These are phyloP conservation scores for Colletotrichum shisoi DNA, from an alignment of 2,329 filamentous ascomycete species.

Conservation along the genomic window DNA sequence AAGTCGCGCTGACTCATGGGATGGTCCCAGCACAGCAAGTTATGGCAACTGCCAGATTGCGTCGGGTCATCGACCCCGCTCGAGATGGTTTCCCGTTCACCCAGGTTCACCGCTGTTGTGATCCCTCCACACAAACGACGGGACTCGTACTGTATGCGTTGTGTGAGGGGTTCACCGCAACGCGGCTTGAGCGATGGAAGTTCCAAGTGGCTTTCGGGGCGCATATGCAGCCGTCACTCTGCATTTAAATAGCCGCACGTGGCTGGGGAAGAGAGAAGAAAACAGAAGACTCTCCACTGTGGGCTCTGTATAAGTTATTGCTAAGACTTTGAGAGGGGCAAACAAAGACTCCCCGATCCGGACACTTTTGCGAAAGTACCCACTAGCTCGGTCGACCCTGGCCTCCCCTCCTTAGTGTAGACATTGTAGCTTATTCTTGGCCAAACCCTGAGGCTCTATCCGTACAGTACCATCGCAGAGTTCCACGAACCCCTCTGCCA, in stretches of 20 bases:
- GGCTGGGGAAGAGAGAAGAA: background rate
- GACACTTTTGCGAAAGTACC: conserved; percentile 36
- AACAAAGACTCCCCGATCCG: conserved; percentile 23
- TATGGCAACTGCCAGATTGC: conserved; percentile 5
- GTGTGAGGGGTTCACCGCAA: background rate
- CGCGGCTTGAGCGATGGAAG: conserved; percentile 6
- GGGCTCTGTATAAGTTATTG: conserved; percentile 18
- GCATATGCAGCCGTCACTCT: conserved; percentile 20
- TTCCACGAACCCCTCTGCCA: conserved; percentile 23
- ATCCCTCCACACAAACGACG: conserved; percentile 20
- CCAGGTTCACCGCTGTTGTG: conserved; percentile 22
- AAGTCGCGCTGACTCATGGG: conserved; percentile 1
- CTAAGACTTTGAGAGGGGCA: conserved; percentile 20
- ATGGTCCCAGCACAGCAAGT: conserved; percentile 8
- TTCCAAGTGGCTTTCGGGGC: background rate
- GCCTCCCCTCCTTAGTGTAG: background rate
- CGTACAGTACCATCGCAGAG: background rate
- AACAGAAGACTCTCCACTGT: conserved; percentile 3
- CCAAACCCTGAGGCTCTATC: conserved; percentile 31
- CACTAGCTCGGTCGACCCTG: conserved; percentile 15
- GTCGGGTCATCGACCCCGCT: conserved; percentile 21
- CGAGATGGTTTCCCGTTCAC: conserved; percentile 8
- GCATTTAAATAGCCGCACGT: conserved; percentile 23
- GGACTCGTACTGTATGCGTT: no score
- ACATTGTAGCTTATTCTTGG: background rate